Evolutionary conservation across 805 yeast genomes (phyloP).

Genomic region (Nakazawaea populi): DNA sequence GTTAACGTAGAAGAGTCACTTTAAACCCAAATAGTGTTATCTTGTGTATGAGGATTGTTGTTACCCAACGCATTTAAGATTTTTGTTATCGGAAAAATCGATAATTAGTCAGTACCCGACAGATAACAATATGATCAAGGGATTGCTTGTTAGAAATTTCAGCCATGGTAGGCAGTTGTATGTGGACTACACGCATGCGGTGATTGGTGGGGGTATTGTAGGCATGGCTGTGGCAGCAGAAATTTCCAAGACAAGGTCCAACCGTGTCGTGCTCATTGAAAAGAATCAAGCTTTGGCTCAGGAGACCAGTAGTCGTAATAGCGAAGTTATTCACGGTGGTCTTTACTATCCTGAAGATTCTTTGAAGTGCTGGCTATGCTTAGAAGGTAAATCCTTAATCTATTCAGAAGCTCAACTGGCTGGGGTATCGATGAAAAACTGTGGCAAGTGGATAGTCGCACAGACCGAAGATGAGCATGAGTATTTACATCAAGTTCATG

Average conservation of each 20-base stretch:
- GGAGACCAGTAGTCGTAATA: slow-evolving; percentile 85
- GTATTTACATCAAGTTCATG: slow-evolving; percentile 47
- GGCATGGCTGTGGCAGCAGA: slow-evolving; percentile 80
- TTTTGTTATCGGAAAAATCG: no score
- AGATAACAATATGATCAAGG: no score
- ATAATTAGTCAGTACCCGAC: no score
- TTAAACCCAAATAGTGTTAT: no score
- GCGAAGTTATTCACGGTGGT: slow-evolving; percentile 93
- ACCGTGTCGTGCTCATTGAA: slow-evolving; percentile 61
- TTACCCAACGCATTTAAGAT: no score
- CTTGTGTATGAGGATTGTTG: no score
- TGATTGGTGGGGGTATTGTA: slow-evolving; percentile 81
- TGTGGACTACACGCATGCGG: slow-evolving; percentile 59
- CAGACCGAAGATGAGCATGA: slow-evolving; percentile 61
- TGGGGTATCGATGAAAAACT: slow-evolving; percentile 53
- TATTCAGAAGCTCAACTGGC: slow-evolving; percentile 40
- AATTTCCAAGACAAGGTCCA: slow-evolving; percentile 38
- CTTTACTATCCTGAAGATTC: slow-evolving; percentile 69
- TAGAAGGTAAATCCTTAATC: slow-evolving; percentile 66
- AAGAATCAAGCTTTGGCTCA: slow-evolving; percentile 60
- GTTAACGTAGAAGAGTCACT: no score
- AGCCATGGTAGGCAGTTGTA: background rate
- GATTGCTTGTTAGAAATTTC: background rate
- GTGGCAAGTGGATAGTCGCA: slow-evolving; percentile 89
- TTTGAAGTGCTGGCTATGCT: slow-evolving; percentile 63